These are phyloP conservation scores for Cystobasidium sp. DNA, from an alignment of 1,284 basidiomycete species.

Conservation along the genomic window DNA sequence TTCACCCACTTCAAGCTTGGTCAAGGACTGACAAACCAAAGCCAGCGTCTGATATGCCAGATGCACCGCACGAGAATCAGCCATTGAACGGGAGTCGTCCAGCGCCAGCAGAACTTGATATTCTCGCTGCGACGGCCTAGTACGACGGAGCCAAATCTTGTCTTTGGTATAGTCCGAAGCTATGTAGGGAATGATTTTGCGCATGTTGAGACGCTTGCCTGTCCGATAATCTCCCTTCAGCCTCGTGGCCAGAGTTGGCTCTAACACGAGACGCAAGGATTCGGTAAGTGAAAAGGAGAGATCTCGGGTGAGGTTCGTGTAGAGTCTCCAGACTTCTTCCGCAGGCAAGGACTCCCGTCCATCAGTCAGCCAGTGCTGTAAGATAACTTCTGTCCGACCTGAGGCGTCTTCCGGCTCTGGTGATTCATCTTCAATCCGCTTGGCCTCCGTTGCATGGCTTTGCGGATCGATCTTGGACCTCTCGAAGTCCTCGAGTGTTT, in stretches of 20 bases:
- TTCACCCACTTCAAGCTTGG: constrained; percentile 91
- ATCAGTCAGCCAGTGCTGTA: constrained; percentile 68
- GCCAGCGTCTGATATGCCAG: constrained; percentile 94
- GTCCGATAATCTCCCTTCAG: constrained; percentile 97
- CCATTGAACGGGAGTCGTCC: constrained; percentile 97
- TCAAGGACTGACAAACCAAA: constrained; percentile 86
- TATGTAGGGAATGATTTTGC: constrained; percentile 98
- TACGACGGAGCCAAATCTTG: constrained; percentile 97
- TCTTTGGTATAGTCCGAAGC: constrained; percentile 99
- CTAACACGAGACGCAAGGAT: constrained; percentile 93
- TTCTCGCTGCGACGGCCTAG: constrained; percentile 88
- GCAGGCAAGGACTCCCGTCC: constrained; percentile 67
- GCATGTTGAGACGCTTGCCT: constrained; percentile 98
- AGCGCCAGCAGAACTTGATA: constrained; percentile 95
- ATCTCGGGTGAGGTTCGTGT: constrained; percentile 86
- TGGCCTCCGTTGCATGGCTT: not conserved
- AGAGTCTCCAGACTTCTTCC: constrained; percentile 84
- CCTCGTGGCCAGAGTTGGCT: constrained; percentile 91
- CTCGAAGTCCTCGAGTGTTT: not conserved
- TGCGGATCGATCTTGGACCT: not conserved
- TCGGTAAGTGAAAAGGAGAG: constrained; percentile 91
- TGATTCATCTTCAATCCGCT: not conserved
- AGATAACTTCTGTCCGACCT: constrained; percentile 62
- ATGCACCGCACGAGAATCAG: constrained; percentile 88
- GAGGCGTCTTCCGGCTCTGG: not conserved